Evolutionary conservation across 78 protist genomes (phyloP).

Genomic region (Isochrysis galbana): DNA sequence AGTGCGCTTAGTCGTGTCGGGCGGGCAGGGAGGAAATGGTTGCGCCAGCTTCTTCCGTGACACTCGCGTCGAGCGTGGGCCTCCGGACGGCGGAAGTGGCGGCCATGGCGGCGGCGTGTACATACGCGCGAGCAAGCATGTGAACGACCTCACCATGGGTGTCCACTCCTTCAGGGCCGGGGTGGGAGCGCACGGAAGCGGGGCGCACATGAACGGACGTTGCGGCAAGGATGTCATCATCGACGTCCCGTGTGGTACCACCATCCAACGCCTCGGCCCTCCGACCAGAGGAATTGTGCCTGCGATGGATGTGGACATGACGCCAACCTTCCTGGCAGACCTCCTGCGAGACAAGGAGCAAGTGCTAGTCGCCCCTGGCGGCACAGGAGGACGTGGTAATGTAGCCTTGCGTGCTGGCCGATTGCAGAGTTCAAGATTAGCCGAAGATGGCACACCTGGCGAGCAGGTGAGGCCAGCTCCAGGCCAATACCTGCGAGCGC

Average conservation of each 20-base stretch:
- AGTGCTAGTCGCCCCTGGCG: background rate
- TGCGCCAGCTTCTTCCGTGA: background rate
- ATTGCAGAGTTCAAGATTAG: background rate
- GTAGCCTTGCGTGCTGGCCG: background rate
- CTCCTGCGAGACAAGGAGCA: background rate
- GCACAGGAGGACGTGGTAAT: conserved; percentile 21
- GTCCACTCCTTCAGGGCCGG: background rate
- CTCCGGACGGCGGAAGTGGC: conserved; percentile 26
- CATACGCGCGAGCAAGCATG: background rate
- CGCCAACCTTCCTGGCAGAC: background rate
- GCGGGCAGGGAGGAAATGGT: conserved; percentile 30
- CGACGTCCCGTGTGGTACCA: background rate
- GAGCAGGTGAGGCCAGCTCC: too few relatives aligned
- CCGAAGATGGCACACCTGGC: conserved; percentile 14
- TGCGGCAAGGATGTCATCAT: background rate
- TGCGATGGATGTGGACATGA: background rate
- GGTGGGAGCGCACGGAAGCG: background rate
- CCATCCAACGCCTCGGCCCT: background rate
- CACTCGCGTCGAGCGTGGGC: background rate
- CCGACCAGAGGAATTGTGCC: background rate
- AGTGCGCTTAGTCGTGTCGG: background rate
- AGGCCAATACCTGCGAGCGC: too few relatives aligned
- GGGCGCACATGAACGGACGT: background rate
- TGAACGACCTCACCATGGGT: background rate
- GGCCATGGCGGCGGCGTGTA: background rate